Evolutionary conservation across 2,329 filamentous ascomycete genomes (phyloP).

Genomic region (Aspergillus clavatus): DNA sequence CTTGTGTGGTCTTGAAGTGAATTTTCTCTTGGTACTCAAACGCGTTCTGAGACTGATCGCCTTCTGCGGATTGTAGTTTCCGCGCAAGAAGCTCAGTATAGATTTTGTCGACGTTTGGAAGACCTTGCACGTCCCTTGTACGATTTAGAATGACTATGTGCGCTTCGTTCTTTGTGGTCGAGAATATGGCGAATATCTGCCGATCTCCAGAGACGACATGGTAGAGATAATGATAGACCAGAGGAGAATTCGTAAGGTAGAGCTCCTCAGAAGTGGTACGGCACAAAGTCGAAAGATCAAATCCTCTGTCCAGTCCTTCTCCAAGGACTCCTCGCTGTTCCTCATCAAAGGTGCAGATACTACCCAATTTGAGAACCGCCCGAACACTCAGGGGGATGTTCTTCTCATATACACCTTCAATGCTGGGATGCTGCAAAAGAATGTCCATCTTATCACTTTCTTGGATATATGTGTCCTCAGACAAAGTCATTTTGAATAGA

Average conservation of each 20-base stretch:
- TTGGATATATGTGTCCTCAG: constrained; percentile 79
- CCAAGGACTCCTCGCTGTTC: constrained; percentile 84
- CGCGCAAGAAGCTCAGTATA: constrained; percentile 69
- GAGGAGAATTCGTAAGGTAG: constrained; percentile 69
- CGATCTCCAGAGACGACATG: constrained; percentile 87
- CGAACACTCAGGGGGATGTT: constrained; percentile 82
- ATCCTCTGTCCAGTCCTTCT: constrained; percentile 87
- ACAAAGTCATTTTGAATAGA: constrained; percentile 87
- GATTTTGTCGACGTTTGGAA: constrained; percentile 86
- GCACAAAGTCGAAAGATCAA: constrained; percentile 74
- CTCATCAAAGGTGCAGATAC: constrained; percentile 88
- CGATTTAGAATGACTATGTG: constrained; percentile 85
- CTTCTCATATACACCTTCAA: constrained; percentile 96
- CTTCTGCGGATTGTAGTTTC: constrained; percentile 61
- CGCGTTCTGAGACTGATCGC: constrained; percentile 69
- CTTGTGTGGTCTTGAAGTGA: constrained; percentile 78
- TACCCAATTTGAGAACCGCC: constrained; percentile 84
- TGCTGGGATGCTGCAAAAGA: constrained; percentile 85
- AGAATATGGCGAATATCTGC: constrained; percentile 92
- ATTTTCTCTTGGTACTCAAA: constrained; percentile 85
- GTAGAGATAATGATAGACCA: constrained; percentile 87
- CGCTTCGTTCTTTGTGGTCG: constrained; percentile 71
- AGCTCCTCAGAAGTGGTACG: constrained; percentile 61
- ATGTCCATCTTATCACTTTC: constrained; percentile 77
- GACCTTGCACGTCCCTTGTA: constrained; percentile 71